Conservation (phyloP, 331 rosid species). For the Malus hybrid region DNA sequence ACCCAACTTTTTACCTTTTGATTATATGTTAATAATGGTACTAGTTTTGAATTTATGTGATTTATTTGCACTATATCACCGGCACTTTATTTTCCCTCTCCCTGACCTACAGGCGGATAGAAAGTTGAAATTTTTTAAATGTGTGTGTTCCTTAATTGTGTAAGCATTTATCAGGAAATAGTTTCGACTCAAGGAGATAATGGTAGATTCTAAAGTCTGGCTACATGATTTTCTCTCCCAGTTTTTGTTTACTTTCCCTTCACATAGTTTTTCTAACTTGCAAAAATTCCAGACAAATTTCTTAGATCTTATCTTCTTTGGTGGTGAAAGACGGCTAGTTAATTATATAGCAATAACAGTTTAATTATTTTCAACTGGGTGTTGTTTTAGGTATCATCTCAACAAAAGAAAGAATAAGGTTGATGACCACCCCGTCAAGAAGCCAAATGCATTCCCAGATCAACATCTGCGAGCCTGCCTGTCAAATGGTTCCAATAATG, state of each 20-base stretch:
- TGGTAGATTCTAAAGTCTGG: neutral
- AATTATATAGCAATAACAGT: neutral
- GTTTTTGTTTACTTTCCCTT: neutral
- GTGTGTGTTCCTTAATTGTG: neutral
- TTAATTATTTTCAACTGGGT: neutral
- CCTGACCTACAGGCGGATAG: neutral
- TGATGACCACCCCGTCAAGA: conserved; percentile 34
- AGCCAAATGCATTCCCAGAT: conserved; percentile 35
- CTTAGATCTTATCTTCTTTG: neutral
- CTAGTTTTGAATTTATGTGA: neutral
- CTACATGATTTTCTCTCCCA: neutral
- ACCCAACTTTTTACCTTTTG: neutral
- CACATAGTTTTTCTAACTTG: neutral
- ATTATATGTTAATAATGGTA: neutral
- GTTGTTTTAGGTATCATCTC: conserved; percentile 65
- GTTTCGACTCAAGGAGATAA: neutral
- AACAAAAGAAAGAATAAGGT: conserved; percentile 58
- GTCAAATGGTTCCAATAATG: conserved; percentile 34
- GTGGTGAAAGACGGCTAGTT: neutral
- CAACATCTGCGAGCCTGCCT: conserved; percentile 29
- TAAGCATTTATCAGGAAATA: neutral
- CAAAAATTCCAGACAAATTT: neutral
- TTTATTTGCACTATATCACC: neutral
- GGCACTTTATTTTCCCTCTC: neutral
- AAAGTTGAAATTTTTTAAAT: neutral